These are phyloP conservation scores for Singerocomus rubriflavus DNA, from an alignment of 1,284 basidiomycete species.

Conservation along the genomic window DNA sequence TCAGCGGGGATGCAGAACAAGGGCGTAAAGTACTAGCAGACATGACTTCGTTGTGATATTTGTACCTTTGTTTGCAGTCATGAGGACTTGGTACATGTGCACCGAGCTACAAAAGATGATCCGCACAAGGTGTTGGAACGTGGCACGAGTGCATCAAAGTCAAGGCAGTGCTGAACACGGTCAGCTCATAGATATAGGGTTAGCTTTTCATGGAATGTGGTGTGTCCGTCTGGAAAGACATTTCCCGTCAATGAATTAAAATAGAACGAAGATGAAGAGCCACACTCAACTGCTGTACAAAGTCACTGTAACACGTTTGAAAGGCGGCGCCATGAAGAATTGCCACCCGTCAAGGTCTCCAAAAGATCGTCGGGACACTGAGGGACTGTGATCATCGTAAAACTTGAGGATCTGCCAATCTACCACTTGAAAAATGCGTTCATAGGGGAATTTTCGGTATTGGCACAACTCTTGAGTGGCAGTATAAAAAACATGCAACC, in stretches of 20 bases:
- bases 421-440: background rate
- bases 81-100: background rate
- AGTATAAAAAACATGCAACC: background rate
- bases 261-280: background rate
- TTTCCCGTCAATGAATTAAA: conserved; percentile 5
- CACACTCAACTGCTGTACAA: background rate
- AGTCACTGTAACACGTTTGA: background rate
- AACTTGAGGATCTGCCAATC: background rate
- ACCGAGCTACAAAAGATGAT: background rate
- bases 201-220: background rate
- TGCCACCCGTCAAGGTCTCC: background rate
- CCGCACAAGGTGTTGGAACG: background rate
- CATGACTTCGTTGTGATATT: background rate
- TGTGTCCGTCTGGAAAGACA: background rate
- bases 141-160: background rate
- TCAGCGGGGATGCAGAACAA: background rate
- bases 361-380: background rate
- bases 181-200: background rate
- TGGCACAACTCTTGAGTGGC: background rate
- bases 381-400: background rate
- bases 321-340: background rate
- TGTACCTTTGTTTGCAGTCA: conserved; percentile 3
- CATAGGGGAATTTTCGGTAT: background rate
- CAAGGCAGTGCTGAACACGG: background rate
- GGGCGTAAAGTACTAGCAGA: background rate